Evolutionary conservation across 345 rosid genomes (phyloP).

Genomic region (Salix brachista): DNA sequence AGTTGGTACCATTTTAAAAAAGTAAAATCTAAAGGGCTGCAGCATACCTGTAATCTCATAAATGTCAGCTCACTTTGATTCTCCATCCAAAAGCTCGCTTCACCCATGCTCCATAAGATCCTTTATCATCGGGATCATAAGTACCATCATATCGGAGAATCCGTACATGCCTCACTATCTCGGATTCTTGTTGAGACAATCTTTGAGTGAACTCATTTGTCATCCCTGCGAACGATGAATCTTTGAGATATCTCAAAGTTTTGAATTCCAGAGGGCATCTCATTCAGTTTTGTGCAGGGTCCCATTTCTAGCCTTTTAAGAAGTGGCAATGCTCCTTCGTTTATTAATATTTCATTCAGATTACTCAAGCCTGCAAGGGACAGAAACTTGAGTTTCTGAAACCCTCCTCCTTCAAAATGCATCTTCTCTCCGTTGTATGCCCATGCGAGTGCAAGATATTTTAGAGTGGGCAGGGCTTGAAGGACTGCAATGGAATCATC

Average conservation of each 20-base stretch:
- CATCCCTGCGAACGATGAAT: neutral
- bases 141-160: neutral
- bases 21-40: neutral
- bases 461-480: neutral
- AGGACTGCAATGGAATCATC: neutral
- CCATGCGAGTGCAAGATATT: neutral
- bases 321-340: constrained; percentile 5
- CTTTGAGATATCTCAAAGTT: neutral
- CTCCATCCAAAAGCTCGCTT: neutral
- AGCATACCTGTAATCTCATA: neutral
- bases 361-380: neutral
- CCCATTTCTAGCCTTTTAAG: neutral
- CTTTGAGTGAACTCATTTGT: neutral
- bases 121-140: neutral
- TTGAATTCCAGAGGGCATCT: neutral
- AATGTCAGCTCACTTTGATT: neutral
- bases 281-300: neutral
- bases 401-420: neutral
- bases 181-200: neutral
- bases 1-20: neutral
- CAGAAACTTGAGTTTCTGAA: neutral
- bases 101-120: neutral
- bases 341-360: neutral
- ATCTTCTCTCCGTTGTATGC: neutral
- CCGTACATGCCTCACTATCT: neutral